Evolutionary conservation across 164 flowering plant genomes (phyloP), one percentile per base, ranked within the genome.

Genomic region (Pachysandra terminalis): DNA sequence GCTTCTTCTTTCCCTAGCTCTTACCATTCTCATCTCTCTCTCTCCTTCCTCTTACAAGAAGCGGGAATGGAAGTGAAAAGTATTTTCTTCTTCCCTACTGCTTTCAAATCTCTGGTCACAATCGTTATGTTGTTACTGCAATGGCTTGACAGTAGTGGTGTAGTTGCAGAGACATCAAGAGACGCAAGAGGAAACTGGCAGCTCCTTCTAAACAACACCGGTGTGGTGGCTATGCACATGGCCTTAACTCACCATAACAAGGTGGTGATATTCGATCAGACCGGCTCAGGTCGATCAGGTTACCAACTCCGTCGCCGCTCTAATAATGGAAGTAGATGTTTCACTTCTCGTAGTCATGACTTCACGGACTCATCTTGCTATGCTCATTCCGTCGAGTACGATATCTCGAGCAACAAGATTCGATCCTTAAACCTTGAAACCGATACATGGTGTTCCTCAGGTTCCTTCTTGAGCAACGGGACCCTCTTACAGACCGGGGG

Each of bases 161-260:
- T 65, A 24, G 59, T 24, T 24, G 41, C 24, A 28, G 63, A 45
- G 12, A 16, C 68, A 14, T 10, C 53, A 17, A 68, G 35, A 32
- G 76, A 69, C 13, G 75, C 27, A 17, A 35, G 66, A 59, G 90
- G 94, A 16, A 49, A 32, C 24, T 90, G 97, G 97, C 71, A 82
- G 60, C 73, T 87, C 7, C 85, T 90, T 53, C 45, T 77, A 2
- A 73, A 82, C 64, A 87, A 69, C 81, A 67, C 81, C 2, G 97
- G 97, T 6, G 88, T 90, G 8, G 86, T 83, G 19, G 90, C 84
- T 22, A 87, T 89, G 92, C 94, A 91, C 77, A 89, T 86, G 94
- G 85, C 83, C 0, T 51, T 91, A 52, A 86, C 91, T 10, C 82
- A 79, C 71, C 68, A 57, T 26, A 77, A 85, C 79, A 88, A 85